Evolutionary conservation across 2,329 filamentous ascomycete genomes (phyloP), one percentile per base, ranked within the genome.

Genomic region (Diaporthe citriasiana): DNA sequence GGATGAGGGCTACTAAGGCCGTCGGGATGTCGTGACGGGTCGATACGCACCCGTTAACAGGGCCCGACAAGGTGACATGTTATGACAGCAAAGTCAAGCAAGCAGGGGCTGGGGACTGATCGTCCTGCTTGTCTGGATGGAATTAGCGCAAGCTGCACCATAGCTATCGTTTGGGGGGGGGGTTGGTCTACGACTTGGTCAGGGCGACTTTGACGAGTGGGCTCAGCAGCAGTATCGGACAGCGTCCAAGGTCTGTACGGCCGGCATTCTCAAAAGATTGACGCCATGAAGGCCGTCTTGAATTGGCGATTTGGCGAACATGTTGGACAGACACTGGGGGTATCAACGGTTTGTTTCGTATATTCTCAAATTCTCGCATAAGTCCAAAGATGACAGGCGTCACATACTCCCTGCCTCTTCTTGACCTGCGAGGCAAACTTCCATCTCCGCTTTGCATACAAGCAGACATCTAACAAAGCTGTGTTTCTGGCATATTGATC

Each of bases 1-100:
- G 90, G 84, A 93, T 93, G 91, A 86, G 92, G 47, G 86, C 85
- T 0, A 82, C 87, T 80, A 86, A 85, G 45, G 85, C 85, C 47
- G 76, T 87, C 0, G 90, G 89, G 2, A 66, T 92, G 71, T 84
- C 83, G 15, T 92, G 78, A 80, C 2, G 47, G 47, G 45, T n/a
- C n/a, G n/a, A n/a, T n/a, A n/a, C n/a, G n/a, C n/a, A n/a, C n/a
- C n/a, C 13, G 9, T 30, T 9, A 3, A 38, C 22, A 13, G 27
- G 12, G 19, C 25, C 33, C 1, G 19, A n/a, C 6, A 9, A 53
- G 19, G 42, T 3, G 17, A 10, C 2, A 9, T 40, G 4, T 0
- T 15, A 8, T 19, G 17, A 22, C 22, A 50, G 30, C 8, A 35
- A 25, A 10, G 22, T 22, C 15, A 19, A 66, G 25, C 8, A n/a